These are phyloP conservation scores for Allium fistulosum DNA, from an alignment of 106 monocot species.

Conservation along the genomic window DNA sequence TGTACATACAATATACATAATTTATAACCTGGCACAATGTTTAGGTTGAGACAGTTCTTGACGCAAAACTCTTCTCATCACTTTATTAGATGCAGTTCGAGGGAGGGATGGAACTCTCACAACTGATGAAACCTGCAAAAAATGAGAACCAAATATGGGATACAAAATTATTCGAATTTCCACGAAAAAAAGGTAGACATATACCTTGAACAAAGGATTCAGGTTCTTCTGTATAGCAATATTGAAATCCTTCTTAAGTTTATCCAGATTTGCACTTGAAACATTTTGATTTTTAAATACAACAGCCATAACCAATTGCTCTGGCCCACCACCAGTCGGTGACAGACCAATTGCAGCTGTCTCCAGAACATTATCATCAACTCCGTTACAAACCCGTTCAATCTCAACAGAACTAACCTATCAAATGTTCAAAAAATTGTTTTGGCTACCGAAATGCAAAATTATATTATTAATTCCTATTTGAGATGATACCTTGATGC, in stretches of 20 bases:
- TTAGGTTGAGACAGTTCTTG: conserved; percentile 33
- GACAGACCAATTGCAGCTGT: conserved; percentile 90
- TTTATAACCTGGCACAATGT: conserved; percentile 41
- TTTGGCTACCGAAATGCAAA: neutral
- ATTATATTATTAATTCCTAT: neutral
- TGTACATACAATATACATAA: neutral
- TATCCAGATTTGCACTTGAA: conserved; percentile 25
- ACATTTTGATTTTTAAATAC: conserved; percentile 58
- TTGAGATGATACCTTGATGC: conserved; percentile 60
- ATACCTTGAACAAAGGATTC: conserved; percentile 88
- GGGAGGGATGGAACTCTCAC: conserved; percentile 65
- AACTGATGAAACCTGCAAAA: conserved; percentile 66
- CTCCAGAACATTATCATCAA: conserved; percentile 63
- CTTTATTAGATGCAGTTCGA: conserved; percentile 92
- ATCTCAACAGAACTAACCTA: conserved; percentile 95
- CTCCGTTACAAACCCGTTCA: conserved; percentile 73
- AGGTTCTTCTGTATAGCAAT: conserved; percentile 69
- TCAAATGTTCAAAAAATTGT: neutral
- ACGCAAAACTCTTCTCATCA: conserved; percentile 89
- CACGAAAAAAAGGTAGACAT: neutral
- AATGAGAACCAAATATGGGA: neutral
- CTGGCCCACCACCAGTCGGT: conserved; percentile 81
- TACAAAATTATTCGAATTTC: neutral
- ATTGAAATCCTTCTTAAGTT: conserved; percentile 62
- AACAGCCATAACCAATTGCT: conserved; percentile 63